Conservation (phyloP, 2,329 filamentous ascomycete species). For the Fusarium solani-melongenae region DNA sequence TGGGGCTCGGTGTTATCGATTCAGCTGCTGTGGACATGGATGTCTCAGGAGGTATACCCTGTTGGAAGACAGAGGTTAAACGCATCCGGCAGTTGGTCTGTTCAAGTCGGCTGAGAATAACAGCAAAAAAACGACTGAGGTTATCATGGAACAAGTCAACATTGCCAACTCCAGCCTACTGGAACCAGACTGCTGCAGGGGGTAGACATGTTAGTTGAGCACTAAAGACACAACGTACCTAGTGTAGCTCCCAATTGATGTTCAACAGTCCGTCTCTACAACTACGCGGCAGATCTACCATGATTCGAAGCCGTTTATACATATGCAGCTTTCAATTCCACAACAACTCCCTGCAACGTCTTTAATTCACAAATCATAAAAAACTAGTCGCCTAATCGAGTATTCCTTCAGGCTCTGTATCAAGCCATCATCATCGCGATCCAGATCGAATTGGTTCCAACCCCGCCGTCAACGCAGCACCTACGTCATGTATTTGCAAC, state of each 20-base stretch:
- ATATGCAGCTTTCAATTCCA: not conserved
- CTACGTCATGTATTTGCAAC: slow-evolving; percentile 45
- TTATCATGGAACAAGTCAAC: not conserved
- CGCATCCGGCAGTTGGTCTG: not conserved
- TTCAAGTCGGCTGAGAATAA: not conserved
- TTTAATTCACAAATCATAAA: not conserved
- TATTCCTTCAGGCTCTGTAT: not conserved
- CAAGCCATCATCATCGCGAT: slow-evolving; percentile 29
- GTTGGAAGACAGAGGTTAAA: not conserved
- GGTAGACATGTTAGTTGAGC: not conserved
- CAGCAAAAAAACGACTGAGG: not conserved
- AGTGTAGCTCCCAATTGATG: not conserved
- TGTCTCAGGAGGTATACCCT: not conserved
- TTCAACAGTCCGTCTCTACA: not conserved
- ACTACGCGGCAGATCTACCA: not conserved
- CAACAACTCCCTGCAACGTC: not conserved
- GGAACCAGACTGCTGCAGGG: not conserved
- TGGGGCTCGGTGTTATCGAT: not conserved
- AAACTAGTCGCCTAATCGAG: not conserved
- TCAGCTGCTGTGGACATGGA: not conserved
- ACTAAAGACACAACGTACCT: not conserved
- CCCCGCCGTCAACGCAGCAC: slow-evolving; percentile 29
- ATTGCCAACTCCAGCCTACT: not conserved
- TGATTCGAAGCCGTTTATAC: not conserved
- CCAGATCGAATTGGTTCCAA: slow-evolving; percentile 12